Evolutionary conservation across 768 basidiomycete species (phyloP).

Genomic region (Pleurotus tuber-regium): DNA sequence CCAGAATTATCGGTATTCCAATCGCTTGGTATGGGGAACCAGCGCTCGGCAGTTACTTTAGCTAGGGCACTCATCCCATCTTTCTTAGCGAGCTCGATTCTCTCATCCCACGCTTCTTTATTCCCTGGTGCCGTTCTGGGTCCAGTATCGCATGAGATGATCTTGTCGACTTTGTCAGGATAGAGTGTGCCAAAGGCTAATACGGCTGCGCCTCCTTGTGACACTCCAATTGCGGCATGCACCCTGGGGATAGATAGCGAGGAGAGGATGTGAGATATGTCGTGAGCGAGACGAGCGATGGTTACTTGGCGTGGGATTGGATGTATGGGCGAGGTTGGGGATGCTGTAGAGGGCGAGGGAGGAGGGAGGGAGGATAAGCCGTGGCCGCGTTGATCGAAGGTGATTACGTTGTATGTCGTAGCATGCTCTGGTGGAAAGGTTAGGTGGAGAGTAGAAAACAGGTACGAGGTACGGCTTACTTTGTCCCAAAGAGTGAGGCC

Average conservation of each 20-base stretch:
- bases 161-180: conserved; percentile 30
- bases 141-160: conserved; percentile 50
- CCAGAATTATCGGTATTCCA: conserved; percentile 13
- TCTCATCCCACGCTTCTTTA: conserved; percentile 45
- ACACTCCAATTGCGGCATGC: conserved; percentile 49
- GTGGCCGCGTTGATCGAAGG: conserved; percentile 54
- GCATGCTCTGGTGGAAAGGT: conserved; percentile 16
- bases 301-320: conserved; percentile 25
- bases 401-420: conserved; percentile 41
- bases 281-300: conserved; percentile 43
- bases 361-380: conserved; percentile 38
- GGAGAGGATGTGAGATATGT: conserved; percentile 38
- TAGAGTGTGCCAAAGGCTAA: conserved; percentile 44
- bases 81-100: conserved; percentile 35
- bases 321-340: conserved; percentile 32
- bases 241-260: conserved; percentile 33
- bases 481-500: conserved; percentile 8
- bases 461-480: background rate
- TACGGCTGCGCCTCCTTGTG: conserved; percentile 50
- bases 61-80: conserved; percentile 42
- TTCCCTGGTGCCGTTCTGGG: conserved; percentile 44
- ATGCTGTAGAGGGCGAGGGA: conserved; percentile 5
- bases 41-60: conserved; percentile 39
- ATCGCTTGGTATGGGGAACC: conserved; percentile 37
- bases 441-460: background rate